phyloP scores from a whole-genome alignment of 2,329 filamentous ascomycete genomes.

The Alternaria rosae region DNA sequence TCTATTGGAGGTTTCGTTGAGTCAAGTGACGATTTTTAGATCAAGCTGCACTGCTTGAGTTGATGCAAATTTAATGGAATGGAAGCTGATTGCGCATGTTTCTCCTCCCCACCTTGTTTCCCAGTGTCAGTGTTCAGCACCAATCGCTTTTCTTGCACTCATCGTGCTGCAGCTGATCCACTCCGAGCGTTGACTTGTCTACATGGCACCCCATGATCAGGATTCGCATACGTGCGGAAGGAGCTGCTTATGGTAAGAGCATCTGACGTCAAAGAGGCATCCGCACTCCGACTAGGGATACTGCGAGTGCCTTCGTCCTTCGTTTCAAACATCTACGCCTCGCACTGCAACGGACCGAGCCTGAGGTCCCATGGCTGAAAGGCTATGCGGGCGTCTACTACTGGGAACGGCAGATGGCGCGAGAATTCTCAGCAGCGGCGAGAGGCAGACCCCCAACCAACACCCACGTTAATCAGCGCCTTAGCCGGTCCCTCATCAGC shows the following conservation, averaged over 20 bases:
- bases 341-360: background rate
- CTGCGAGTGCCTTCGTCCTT: background rate
- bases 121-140: background rate
- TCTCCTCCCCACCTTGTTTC: background rate
- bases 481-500: constrained; percentile 8
- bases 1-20: background rate
- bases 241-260: background rate
- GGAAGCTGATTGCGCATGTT: constrained; percentile 4
- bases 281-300: background rate
- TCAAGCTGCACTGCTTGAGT: background rate
- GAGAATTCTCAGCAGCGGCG: constrained; percentile 1
- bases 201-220: background rate
- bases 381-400: background rate
- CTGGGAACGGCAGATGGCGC: background rate
- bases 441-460: constrained; percentile 4
- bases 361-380: background rate
- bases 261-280: background rate
- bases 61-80: constrained; percentile 5
- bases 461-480: constrained; percentile 6
- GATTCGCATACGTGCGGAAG: background rate
- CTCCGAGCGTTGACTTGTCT: background rate
- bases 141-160: background rate
- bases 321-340: background rate
- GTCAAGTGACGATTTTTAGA: background rate
- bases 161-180: background rate